A percentile compares a stretch with the other conserved stretches of the same genome.
These are phyloP conservation scores for Osmanthus fragrans DNA, from an alignment of 257 asterid genomes.

Conservation along the genomic window DNA sequence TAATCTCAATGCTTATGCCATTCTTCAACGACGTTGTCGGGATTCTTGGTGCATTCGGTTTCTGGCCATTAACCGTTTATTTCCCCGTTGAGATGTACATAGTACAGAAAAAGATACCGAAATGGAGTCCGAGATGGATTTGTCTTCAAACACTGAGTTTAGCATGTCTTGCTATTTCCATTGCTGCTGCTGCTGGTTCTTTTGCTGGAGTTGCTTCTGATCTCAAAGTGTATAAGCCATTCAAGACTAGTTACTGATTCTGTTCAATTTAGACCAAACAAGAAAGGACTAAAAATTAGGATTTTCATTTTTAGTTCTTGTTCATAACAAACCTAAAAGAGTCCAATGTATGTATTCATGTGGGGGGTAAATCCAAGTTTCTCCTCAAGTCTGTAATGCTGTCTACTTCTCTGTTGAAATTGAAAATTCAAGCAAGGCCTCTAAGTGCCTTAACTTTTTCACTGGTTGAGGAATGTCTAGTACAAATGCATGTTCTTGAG, in stretches of 20 bases:
- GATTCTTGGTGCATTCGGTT: conserved; percentile 32
- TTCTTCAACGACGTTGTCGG: conserved; percentile 38
- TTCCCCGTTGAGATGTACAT: conserved; percentile 41
- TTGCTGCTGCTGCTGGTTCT: conserved; percentile 38
- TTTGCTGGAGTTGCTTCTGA: conserved; percentile 31
- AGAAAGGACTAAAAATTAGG: background rate
- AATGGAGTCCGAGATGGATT: conserved; percentile 31
- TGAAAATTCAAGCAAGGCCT: conserved; percentile 6
- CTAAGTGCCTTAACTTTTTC: background rate
- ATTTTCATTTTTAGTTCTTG: conserved; percentile 28
- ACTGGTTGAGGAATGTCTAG: background rate
- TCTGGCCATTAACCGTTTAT: conserved; percentile 37
- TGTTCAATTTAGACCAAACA: background rate
- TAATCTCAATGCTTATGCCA: conserved; percentile 35
- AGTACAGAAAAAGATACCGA: conserved; percentile 26
- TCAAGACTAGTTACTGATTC: conserved; percentile 16
- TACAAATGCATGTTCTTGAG: background rate
- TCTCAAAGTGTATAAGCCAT: conserved; percentile 25
- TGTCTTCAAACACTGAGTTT: conserved; percentile 26
- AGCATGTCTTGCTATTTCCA: conserved; percentile 28
- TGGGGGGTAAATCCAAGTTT: background rate
- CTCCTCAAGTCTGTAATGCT: background rate
- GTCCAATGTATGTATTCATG: conserved; percentile 23
- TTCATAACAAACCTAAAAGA: conserved; percentile 19
- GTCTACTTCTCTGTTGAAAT: background rate